Conservation (phyloP, 2,329 filamentous ascomycete genomes). For the Colletotrichum camelliae region DNA sequence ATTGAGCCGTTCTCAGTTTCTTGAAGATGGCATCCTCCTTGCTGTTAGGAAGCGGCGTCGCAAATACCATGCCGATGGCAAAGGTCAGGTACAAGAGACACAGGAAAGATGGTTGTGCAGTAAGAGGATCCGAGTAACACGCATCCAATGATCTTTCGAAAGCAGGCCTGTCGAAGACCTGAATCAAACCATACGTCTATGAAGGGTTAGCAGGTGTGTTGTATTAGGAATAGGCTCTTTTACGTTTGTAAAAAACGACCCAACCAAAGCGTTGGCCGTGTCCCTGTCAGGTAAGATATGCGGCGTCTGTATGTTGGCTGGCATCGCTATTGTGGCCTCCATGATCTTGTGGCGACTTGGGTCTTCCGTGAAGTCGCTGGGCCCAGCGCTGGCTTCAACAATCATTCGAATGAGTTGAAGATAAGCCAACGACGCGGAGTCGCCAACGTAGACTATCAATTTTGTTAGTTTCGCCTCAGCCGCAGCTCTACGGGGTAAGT, state of each 20-base stretch:
- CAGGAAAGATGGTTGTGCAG: conserved; percentile 54
- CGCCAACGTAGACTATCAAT: conserved; percentile 62
- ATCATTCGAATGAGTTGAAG: conserved; percentile 66
- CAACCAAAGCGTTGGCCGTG: conserved; percentile 58
- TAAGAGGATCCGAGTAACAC: conserved; percentile 60
- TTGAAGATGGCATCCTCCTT: conserved; percentile 55
- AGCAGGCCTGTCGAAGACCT: conserved; percentile 58
- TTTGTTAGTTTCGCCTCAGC: neutral
- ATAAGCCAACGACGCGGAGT: conserved; percentile 66
- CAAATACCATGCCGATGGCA: conserved; percentile 66
- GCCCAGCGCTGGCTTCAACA: conserved; percentile 58
- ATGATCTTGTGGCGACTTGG: conserved; percentile 61
- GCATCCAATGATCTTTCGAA: conserved; percentile 56
- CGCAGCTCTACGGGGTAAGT: neutral
- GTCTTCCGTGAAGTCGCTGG: conserved; percentile 63
- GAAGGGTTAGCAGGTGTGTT: neutral
- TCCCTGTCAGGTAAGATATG: conserved; percentile 60
- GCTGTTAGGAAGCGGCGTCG: conserved; percentile 54
- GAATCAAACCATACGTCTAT: conserved; percentile 65
- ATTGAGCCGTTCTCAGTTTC: conserved; percentile 51
- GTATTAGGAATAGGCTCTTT: conserved; percentile 23
- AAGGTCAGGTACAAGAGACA: conserved; percentile 68
- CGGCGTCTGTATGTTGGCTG: conserved; percentile 49
- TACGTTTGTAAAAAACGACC: conserved; percentile 67
- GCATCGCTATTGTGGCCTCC: conserved; percentile 56